These are phyloP conservation scores for Quercus variabilis DNA, from an alignment of 306 rosid genomes.

Conservation along the genomic window DNA sequence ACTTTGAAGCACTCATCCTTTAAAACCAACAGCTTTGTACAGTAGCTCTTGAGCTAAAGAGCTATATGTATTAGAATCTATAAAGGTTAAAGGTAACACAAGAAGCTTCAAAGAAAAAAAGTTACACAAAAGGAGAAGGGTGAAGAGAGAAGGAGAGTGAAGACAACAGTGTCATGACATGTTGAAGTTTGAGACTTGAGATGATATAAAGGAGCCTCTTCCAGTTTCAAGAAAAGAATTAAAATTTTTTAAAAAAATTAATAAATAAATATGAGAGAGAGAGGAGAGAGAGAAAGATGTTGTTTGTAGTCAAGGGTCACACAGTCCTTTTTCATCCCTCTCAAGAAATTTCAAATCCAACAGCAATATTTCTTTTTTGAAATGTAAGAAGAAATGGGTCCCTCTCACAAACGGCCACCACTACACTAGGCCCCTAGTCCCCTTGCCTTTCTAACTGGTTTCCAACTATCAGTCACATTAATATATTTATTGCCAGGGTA, in stretches of 20 bases:
- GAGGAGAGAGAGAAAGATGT: conserved; percentile 17
- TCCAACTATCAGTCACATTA: conserved; percentile 30
- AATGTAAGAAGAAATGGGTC: conserved; percentile 39
- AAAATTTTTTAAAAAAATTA: not conserved
- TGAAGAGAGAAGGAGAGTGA: not conserved
- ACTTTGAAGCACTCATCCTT: conserved; percentile 91
- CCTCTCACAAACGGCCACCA: conserved; percentile 61
- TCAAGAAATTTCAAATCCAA: conserved; percentile 44
- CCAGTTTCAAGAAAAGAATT: conserved; percentile 38
- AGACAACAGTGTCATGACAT: conserved; percentile 8
- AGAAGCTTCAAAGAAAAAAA: conserved; percentile 6
- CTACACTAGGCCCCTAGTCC: not conserved
- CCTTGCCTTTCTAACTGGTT: conserved; percentile 15
- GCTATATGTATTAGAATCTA: conserved; percentile 7
- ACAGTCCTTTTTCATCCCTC: conserved; percentile 51
- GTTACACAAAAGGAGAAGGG: not conserved
- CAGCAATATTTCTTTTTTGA: conserved; percentile 42
- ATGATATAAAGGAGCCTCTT: conserved; percentile 18
- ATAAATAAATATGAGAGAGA: not conserved
- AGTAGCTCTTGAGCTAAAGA: conserved; percentile 2
- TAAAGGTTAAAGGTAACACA: conserved; percentile 15
- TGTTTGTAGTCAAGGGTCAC: conserved; percentile 34
- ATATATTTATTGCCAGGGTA: conserved; percentile 1
- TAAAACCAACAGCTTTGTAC: conserved; percentile 16
- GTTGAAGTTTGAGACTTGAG: conserved; percentile 18